Evolutionary conservation across 2,329 filamentous ascomycete species (phyloP).

Genomic region (Colletotrichum sojae): DNA sequence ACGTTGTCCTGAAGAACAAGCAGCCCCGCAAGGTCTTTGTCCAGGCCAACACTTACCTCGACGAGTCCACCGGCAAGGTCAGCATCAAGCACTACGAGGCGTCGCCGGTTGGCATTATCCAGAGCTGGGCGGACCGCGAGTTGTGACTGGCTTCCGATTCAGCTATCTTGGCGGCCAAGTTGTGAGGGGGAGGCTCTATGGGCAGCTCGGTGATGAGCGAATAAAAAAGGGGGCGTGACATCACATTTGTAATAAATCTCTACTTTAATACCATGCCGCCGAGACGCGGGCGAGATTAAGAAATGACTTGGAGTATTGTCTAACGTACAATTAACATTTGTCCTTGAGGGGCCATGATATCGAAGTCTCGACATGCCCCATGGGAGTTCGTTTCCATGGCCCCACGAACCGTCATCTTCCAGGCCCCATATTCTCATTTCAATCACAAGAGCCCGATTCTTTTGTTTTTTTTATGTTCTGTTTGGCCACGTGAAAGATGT

Average conservation of each 20-base stretch:
- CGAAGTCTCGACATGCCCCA: background rate
- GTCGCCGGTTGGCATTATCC: conserved; percentile 83
- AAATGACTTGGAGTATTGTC: conserved; percentile 1
- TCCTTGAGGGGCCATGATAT: background rate
- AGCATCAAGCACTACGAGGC: conserved; percentile 89
- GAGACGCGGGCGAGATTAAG: background rate
- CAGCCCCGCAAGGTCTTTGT: conserved; percentile 93
- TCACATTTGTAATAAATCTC: conserved; percentile 21
- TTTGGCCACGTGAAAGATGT: background rate
- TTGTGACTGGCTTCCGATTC: conserved; percentile 36
- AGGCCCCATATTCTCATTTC: background rate
- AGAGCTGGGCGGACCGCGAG: conserved; percentile 81
- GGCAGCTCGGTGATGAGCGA: background rate
- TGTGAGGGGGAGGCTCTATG: conserved; percentile 3
- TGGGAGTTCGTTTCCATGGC: background rate
- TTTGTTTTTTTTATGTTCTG: conserved; percentile 37
- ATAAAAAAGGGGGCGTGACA: conserved; percentile 9
- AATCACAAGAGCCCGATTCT: conserved; percentile 26
- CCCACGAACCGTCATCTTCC: background rate
- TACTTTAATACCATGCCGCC: conserved; percentile 28
- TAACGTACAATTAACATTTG: background rate
- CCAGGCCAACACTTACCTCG: conserved; percentile 88
- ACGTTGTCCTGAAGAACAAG: conserved; percentile 82
- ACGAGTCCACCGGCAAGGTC: conserved; percentile 78
- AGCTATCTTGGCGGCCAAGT: background rate